Conservation (phyloP, 768 basidiomycete genomes). For the Amanita pallidorosea region DNA sequence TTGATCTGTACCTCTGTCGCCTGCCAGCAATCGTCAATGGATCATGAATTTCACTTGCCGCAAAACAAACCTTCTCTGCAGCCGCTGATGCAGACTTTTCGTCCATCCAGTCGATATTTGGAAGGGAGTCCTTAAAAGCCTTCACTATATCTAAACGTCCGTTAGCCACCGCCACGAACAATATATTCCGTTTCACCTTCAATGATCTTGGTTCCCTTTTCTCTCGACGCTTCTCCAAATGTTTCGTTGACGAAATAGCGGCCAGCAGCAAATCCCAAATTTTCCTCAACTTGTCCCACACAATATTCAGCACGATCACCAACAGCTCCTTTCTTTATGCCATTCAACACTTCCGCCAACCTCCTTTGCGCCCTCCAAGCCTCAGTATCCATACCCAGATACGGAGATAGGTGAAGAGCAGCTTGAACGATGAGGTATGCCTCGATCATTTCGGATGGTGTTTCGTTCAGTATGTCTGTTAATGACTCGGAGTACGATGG, state of each 20-base stretch:
- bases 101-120: slow-evolving; percentile 87
- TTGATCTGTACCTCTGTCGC: slow-evolving; percentile 79
- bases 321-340: slow-evolving; percentile 79
- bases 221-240: slow-evolving; percentile 68
- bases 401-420: slow-evolving; percentile 54
- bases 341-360: slow-evolving; percentile 63
- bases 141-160: slow-evolving; percentile 53
- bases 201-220: slow-evolving; percentile 78
- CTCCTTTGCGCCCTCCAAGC: slow-evolving; percentile 68
- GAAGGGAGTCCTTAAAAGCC: slow-evolving; percentile 72
- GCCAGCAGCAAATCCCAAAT: slow-evolving; percentile 84
- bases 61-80: slow-evolving; percentile 56
- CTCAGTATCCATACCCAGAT: slow-evolving; percentile 65
- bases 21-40: slow-evolving; percentile 21
- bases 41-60: background rate
- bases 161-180: background rate
- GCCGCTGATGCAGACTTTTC: slow-evolving; percentile 70
- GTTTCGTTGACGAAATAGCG: slow-evolving; percentile 82
- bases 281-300: slow-evolving; percentile 55
- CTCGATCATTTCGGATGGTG: slow-evolving; percentile 63
- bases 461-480: slow-evolving; percentile 55
- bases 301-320: slow-evolving; percentile 83
- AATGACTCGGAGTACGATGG: slow-evolving; percentile 67
- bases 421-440: slow-evolving; percentile 81
- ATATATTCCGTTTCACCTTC: slow-evolving; percentile 30